Evolutionary conservation across 179 eudicot genomes (phyloP).

Genomic region (Nepenthes alata): DNA sequence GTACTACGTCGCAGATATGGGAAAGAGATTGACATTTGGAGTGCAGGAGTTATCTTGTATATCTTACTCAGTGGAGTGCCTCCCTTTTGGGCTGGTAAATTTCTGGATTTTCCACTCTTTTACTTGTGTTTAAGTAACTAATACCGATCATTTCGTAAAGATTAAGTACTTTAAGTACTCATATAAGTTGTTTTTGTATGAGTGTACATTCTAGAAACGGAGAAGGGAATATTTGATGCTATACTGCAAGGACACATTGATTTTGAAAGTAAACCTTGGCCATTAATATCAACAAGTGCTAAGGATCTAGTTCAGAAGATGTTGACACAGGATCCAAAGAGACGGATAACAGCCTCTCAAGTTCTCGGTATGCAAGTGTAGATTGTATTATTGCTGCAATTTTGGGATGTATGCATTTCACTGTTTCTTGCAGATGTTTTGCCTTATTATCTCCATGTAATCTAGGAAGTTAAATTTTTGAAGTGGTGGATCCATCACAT

Average conservation of each 20-base stretch:
- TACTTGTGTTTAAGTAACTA: neutral
- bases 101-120: neutral
- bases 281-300: conserved; percentile 16
- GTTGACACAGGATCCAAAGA: conserved; percentile 7
- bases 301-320: conserved; percentile 17
- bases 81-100: conserved; percentile 4
- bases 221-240: conserved; percentile 15
- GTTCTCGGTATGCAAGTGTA: conserved; percentile 3
- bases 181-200: neutral
- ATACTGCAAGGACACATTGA: conserved; percentile 11
- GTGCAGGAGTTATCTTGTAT: conserved; percentile 4
- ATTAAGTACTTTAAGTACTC: neutral
- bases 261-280: conserved; percentile 18
- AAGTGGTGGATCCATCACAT: no score
- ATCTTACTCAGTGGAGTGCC: conserved; percentile 4
- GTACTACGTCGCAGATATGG: conserved; percentile 3
- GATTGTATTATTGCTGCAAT: neutral
- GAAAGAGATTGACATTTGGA: conserved; percentile 4
- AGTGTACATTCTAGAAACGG: conserved; percentile 10
- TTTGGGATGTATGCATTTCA: no score
- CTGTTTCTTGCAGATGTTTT: no score
- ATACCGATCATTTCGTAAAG: neutral
- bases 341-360: conserved; percentile 2
- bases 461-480: no score
- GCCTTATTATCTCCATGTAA: no score